Percentiles rank a stretch among this genome's conserved stretches.
Conservation (phyloP, 2,329 filamentous ascomycete genomes). For the Nemania sp. region DNA sequence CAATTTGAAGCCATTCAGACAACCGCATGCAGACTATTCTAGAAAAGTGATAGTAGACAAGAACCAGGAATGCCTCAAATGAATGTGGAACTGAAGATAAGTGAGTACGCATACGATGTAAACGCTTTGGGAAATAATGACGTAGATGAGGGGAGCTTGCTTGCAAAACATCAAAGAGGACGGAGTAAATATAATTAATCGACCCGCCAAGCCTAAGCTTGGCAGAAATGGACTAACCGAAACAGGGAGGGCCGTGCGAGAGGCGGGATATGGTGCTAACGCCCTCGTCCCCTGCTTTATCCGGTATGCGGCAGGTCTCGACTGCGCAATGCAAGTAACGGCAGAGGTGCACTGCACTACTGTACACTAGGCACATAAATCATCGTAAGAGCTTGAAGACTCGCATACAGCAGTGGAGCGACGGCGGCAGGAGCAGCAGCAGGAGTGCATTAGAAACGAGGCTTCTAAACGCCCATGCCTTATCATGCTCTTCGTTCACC, state of each 20-base stretch:
- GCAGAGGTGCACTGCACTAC: background rate
- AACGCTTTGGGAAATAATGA: slow-evolving; percentile 23
- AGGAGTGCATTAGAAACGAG: slow-evolving; percentile 12
- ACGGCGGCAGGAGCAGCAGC: slow-evolving; percentile 1
- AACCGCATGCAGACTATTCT: slow-evolving; percentile 5
- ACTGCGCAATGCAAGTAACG: slow-evolving; percentile 12
- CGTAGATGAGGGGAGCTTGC: slow-evolving; percentile 15
- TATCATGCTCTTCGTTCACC: slow-evolving; percentile 8
- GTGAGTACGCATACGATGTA: background rate
- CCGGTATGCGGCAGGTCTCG: slow-evolving; percentile 8
- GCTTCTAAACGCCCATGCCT: slow-evolving; percentile 14
- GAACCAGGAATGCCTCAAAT: background rate
- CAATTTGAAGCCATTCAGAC: background rate
- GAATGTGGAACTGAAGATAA: slow-evolving; percentile 2
- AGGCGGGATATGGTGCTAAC: background rate
- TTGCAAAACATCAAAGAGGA: background rate
- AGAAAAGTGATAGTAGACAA: background rate
- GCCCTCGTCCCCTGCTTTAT: background rate
- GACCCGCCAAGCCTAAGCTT: background rate
- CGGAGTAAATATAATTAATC: background rate
- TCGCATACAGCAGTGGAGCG: slow-evolving; percentile 5
- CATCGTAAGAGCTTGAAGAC: slow-evolving; percentile 1
- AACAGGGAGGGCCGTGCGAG: no score
- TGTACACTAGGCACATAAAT: background rate
- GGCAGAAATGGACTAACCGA: no score